Conservation (phyloP, 306 rosid genomes). For the Castanea mollissima region DNA sequence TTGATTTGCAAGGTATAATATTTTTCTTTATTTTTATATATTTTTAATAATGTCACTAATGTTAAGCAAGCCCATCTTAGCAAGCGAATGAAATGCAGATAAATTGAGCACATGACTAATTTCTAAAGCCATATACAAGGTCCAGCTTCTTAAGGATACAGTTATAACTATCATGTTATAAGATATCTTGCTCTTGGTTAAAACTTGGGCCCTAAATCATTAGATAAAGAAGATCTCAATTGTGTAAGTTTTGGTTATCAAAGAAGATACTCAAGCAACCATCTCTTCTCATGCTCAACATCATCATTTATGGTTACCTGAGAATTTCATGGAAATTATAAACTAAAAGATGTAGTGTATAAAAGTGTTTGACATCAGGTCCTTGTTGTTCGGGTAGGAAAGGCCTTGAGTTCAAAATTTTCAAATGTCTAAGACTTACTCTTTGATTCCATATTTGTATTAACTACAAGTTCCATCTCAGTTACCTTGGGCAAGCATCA, state of each 20-base stretch:
- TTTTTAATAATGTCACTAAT: not conserved
- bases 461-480: constrained; percentile 27
- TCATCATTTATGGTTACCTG: not conserved
- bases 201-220: not conserved
- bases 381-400: not conserved
- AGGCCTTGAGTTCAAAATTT: not conserved
- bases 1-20: constrained; percentile 70
- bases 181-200: constrained; percentile 7
- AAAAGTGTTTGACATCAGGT: not conserved
- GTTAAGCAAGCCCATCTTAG: not conserved
- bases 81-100: not conserved
- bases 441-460: constrained; percentile 6
- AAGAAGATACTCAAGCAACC: not conserved
- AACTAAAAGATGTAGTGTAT: not conserved
- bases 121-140: not conserved
- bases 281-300: not conserved
- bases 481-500: constrained; percentile 49
- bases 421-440: not conserved
- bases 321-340: not conserved
- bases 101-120: not conserved
- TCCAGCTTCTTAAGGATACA: constrained; percentile 9
- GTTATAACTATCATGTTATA: constrained; percentile 10
- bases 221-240: not conserved
- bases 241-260: constrained; percentile 1
- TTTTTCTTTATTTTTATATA: not conserved